Conservation (phyloP, 2,329 filamentous ascomycete species). For the Coleophoma cylindrospora region DNA sequence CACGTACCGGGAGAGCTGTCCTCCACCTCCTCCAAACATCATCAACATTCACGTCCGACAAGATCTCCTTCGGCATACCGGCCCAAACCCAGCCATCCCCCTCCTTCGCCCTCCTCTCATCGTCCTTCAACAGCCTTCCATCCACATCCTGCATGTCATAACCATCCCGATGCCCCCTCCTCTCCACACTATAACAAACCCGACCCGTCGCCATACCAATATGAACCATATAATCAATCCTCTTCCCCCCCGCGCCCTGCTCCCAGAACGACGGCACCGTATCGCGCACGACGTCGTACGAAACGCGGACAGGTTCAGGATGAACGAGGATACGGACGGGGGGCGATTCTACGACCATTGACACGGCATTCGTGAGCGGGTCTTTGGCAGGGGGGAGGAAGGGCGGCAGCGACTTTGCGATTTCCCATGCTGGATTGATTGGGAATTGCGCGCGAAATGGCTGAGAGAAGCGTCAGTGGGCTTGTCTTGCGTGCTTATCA, state of each 20-base stretch:
- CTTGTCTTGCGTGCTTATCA: neutral
- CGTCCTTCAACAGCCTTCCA: constrained; percentile 46
- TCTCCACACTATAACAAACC: constrained; percentile 67
- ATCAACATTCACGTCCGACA: constrained; percentile 51
- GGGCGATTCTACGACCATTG: constrained; percentile 27
- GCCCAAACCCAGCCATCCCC: constrained; percentile 48
- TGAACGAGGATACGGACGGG: constrained; percentile 61
- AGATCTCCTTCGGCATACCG: constrained; percentile 48
- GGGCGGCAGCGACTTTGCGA: constrained; percentile 63
- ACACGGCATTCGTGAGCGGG: constrained; percentile 13
- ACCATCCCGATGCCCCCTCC: constrained; percentile 63
- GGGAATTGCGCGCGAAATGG: constrained; percentile 70
- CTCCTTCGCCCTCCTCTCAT: constrained; percentile 31
- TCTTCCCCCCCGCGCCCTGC: constrained; percentile 18
- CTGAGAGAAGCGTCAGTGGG: constrained; percentile 33
- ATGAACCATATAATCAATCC: constrained; percentile 66
- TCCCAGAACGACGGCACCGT: constrained; percentile 54
- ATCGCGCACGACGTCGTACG: constrained; percentile 60
- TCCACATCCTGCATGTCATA: constrained; percentile 71
- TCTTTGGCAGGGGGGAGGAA: constrained; percentile 47
- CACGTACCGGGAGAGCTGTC: constrained; percentile 40
- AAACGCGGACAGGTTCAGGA: constrained; percentile 63
- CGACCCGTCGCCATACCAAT: constrained; percentile 71
- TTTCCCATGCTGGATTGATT: constrained; percentile 77
- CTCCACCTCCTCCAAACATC: constrained; percentile 54